Base-by-base conservation (phyloP, 345 rosid genomes). In the Trapa incisa region DNA sequence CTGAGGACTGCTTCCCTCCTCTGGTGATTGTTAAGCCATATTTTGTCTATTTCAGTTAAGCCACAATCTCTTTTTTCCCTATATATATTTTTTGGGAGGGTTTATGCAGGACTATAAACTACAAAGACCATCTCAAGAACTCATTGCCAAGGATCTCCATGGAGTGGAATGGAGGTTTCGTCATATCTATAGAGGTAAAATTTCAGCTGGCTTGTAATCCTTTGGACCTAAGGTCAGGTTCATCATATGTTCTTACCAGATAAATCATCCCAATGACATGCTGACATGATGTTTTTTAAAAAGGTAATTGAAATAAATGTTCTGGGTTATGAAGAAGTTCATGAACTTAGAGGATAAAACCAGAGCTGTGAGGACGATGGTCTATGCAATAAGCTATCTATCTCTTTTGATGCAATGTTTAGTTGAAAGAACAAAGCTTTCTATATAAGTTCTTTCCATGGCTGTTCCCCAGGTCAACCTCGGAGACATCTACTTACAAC, bases 401-500 rank as follows among this genome's bases (percentile, higher is more conserved):
- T 45, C 48, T 45, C 48, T 42, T 12, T 22, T 4, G 42, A 47
- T 10, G 57, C 66, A 22, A 66, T 38, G 33, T 71, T 53, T 65
- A n/a, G 1, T 32, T 41, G 12, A 52, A n/a, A 43, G 22, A 22
- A 58, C 69, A 65, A 56, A 38, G 22, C 48, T 6, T 38, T n/a
- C 11, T 14, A 22, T 29, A 48, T 9, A n/a, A 29, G 4, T 8
- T 45, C 22, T 66, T 66, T 36, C 39, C 39, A 33, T 62, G 72
- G 58, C 61, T 67, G 43, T 47, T 39, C 75, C 74, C 67, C 80
- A 93, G 98, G 98, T 72, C 98, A 93, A 78, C 98, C 98, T 67
- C 90, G 95, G 82, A 79, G 98, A 76, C 98, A 93, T 85, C 84
- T 93, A 61, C 98, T 93, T 66, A 90, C 97, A 3, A 90, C 97